Evolutionary conservation across 202 grass and related monocot species (phyloP).

Genomic region (Eragrostis tef): DNA sequence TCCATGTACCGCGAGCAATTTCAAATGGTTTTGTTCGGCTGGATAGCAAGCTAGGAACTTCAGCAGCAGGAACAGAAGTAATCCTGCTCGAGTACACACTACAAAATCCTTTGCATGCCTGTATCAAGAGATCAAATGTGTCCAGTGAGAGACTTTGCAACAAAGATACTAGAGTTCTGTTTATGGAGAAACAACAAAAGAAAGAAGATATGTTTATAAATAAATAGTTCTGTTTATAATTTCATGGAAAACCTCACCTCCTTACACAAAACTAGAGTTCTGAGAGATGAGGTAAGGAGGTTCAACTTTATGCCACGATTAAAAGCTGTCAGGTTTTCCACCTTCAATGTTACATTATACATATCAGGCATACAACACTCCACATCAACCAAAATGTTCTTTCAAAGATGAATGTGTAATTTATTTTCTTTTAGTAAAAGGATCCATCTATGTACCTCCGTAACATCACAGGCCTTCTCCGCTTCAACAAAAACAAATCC

Average conservation of each 20-base stretch:
- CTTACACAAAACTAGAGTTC: not conserved
- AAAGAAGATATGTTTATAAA: not conserved
- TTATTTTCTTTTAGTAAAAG: slow-evolving; percentile 15
- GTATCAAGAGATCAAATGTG: slow-evolving; percentile 40
- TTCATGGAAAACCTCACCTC: not conserved
- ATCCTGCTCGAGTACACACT: slow-evolving; percentile 70
- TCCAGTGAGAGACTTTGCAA: slow-evolving; percentile 32
- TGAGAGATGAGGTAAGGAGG: slow-evolving; percentile 25
- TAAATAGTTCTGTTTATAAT: no score
- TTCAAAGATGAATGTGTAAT: not conserved
- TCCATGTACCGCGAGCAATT: slow-evolving; percentile 80
- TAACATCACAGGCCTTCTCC: slow-evolving; percentile 89
- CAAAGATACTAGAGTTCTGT: slow-evolving; percentile 16
- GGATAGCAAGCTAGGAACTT: slow-evolving; percentile 83
- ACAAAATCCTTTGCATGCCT: slow-evolving; percentile 99
- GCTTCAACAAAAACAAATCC: slow-evolving; percentile 95
- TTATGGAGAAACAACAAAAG: slow-evolving; percentile 12
- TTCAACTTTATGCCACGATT: not conserved
- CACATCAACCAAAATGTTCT: not conserved
- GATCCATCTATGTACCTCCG: slow-evolving; percentile 59
- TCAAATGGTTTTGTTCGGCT: slow-evolving; percentile 68
- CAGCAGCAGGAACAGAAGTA: slow-evolving; percentile 71
- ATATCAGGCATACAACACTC: slow-evolving; percentile 3
- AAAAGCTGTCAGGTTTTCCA: slow-evolving; percentile 31
- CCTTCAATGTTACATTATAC: not conserved